phyloP scores from a whole-genome alignment of 75 land plant species.

The Cupressus sempervirens region DNA sequence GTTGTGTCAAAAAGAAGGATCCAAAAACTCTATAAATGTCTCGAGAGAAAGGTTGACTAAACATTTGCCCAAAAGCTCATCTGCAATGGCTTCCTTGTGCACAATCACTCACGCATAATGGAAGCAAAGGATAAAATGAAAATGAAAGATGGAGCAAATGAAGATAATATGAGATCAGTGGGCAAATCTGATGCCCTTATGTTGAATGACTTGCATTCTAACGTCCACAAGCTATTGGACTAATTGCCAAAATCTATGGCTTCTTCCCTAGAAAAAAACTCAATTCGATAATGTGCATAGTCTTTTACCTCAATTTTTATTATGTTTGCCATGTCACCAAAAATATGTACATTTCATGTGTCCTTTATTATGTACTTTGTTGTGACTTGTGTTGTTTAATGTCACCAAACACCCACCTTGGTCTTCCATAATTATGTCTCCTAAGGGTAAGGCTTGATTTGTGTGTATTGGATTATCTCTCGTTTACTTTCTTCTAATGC shows the following conservation, averaged over 20 bases:
- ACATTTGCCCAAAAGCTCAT: conserved; percentile 23
- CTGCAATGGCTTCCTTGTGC: conserved; percentile 14
- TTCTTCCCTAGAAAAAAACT: neutral
- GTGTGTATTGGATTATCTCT: neutral
- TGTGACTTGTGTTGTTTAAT: neutral
- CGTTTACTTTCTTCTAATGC: neutral
- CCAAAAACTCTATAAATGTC: no score
- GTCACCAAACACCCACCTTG: neutral
- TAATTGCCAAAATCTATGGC: neutral
- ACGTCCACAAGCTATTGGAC: neutral
- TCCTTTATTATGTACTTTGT: neutral
- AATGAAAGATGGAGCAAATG: neutral
- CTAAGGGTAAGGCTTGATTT: neutral
- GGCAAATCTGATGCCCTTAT: neutral
- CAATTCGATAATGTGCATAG: neutral
- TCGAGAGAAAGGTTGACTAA: no score
- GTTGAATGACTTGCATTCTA: neutral
- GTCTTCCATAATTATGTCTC: neutral
- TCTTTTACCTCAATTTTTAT: neutral
- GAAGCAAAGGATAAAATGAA: neutral
- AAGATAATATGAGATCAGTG: neutral
- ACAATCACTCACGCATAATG: conserved; percentile 18
- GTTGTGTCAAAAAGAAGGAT: no score
- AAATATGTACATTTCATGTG: neutral
- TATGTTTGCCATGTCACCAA: neutral